Percentiles rank a stretch among this genome's conserved stretches.
phyloP scores from a whole-genome alignment of 768 basidiomycete species.

The Chiua virens region DNA sequence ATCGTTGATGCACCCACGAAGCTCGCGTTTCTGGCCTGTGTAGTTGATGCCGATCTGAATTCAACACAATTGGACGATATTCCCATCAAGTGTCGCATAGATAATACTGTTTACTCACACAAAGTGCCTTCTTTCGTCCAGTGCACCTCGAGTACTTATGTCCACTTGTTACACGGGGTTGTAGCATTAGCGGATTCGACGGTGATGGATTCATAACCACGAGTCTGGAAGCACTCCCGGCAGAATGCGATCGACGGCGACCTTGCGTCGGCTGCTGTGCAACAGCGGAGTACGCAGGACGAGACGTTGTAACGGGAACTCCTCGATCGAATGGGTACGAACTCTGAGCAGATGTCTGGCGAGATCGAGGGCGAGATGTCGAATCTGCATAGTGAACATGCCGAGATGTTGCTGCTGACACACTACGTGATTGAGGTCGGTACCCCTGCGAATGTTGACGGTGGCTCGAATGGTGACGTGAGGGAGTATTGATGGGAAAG shows the following conservation, averaged over 20 bases:
- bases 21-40: constrained; percentile 55
- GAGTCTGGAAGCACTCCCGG: constrained; percentile 10
- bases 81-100: background rate
- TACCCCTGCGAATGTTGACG: background rate
- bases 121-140: constrained; percentile 52
- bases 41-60: constrained; percentile 80
- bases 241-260: constrained; percentile 23
- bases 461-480: constrained; percentile 5
- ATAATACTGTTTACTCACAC: constrained; percentile 26
- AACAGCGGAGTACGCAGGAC: background rate
- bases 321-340: background rate
- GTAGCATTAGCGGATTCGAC: background rate
- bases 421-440: constrained; percentile 4
- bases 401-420: constrained; percentile 19
- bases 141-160: constrained; percentile 50
- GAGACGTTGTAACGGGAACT: constrained; percentile 4
- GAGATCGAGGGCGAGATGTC: constrained; percentile 5
- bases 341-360: constrained; percentile 8
- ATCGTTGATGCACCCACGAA: constrained; percentile 83
- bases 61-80: background rate
- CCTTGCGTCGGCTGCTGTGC: constrained; percentile 6
- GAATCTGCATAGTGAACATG: constrained; percentile 29
- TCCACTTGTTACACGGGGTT: constrained; percentile 3
- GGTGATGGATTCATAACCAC: background rate
- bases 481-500: constrained; percentile 1